Base-by-base conservation (phyloP, 1,284 basidiomycete species). In the Lentinula novae-zelandiae region DNA sequence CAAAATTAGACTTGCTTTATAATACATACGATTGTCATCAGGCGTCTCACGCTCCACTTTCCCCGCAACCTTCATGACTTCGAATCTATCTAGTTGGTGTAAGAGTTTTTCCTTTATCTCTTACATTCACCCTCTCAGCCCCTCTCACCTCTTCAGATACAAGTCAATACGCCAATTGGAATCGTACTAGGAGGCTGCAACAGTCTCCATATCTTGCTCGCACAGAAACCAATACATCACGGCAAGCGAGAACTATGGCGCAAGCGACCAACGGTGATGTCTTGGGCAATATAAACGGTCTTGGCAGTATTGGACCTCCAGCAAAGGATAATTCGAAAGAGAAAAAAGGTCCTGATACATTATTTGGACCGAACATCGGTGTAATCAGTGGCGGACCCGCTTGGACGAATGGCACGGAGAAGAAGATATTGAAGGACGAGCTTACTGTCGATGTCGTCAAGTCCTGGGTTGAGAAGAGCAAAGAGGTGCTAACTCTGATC, bases 391-490 rank as follows among this genome's bases (percentile, higher is more conserved):
- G 73, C 61, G 82, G 81, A 1, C 82, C 82, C 42, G 71, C 78
- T 2, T 85, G 83, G 83, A 82, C 81, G 2, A 65, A 73, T 10
- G 63, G 67, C 34, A 75, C 72, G 40, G 77, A 81, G 68, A 80
- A 80, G 66, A 76, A 75, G 60, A 70, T 75, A 12, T 71, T 79
- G 15, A 75, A 76, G 39, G 87, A 90, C 66, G 85, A 87, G 69
- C 79, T 94, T 42, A 89, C 89, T 0, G 85, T 88, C 3, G 89
- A 92, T 61, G 80, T 90, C 51, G 87, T 96, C 64, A 88, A 84
- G 71, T 73, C 75, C 17, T 96, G 93, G 93, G 84, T 95, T 27
- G 85, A 87, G 60, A 90, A 86, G 76, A 90, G 87, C 74, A 94
- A 93, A 76, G 86, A 92, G 81, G 92, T 93, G 63, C 67, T 78